Evolutionary conservation across 805 yeast genomes (phyloP), one percentile per base, ranked within the genome.

Genomic region (Wickerhamomyces subpelliculosus): DNA sequence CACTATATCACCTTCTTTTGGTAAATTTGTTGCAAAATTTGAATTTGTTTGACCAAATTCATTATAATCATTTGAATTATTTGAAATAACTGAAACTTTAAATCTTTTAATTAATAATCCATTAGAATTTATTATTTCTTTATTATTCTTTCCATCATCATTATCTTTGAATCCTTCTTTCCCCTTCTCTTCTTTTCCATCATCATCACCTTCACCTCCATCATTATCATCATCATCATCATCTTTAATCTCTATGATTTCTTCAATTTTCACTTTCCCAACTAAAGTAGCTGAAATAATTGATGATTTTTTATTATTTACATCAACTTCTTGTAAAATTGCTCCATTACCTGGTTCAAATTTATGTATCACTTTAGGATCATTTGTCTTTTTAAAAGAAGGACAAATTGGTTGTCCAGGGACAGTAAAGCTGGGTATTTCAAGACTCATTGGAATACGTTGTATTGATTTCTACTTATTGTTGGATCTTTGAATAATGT

Each of bases 391-490:
- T 4, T 68, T 67, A 48, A 64, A 68, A 7, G 69, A 62, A 1
- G 93, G 89, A 16, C 78, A 71, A 19, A 87, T 66, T 30, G 80
- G 73, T 49, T 87, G 95, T 0, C 96, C 96, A 1, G 96, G 96
- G n/a, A 80, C 67, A 3, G 73, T 85, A 27, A 57, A 55, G 24
- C 65, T 60, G 17, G 81, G 80, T 33, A 70, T 50, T 12, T 53
- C 51, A 42, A 54, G 37, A 11, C 36, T 45, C 37, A 49, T 47
- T 14, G 42, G 8, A n/a, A n/a, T n/a, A n/a, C n/a, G n/a, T n/a
- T n/a, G n/a, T n/a, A n/a, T n/a, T n/a, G n/a, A n/a, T n/a, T n/a
- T n/a, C n/a, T n/a, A n/a, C n/a, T n/a, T n/a, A n/a, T n/a, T n/a
- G n/a, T 25, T 14, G n/a, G 26, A 22, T 4, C 32, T 33, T 4